A percentile compares a stretch with the other conserved stretches of the same genome.
Evolutionary conservation across 2,329 filamentous ascomycete genomes (phyloP).

Genomic region (Emergomyces orientalis): DNA sequence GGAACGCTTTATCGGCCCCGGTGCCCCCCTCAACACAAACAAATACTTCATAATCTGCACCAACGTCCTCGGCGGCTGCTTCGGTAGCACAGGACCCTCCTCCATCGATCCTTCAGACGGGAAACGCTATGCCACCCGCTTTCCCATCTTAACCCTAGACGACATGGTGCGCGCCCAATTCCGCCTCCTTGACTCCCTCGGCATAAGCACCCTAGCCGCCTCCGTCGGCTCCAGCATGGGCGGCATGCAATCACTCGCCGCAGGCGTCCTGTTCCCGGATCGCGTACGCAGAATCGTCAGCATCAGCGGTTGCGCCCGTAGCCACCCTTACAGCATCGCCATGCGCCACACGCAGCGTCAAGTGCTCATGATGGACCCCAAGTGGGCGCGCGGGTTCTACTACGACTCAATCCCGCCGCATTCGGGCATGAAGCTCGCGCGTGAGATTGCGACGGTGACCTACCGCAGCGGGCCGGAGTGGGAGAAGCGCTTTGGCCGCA

Average conservation of each 20-base stretch:
- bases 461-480: conserved; percentile 95
- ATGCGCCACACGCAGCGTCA: conserved; percentile 97
- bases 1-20: conserved; percentile 95
- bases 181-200: conserved; percentile 68
- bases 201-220: conserved; percentile 71
- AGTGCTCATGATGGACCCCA: conserved; percentile 97
- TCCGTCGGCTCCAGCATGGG: conserved; percentile 97
- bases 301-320: conserved; percentile 87
- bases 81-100: conserved; percentile 84
- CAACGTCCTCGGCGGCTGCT: conserved; percentile 92
- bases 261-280: conserved; percentile 72
- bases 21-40: conserved; percentile 73
- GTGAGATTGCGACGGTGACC: conserved; percentile 95
- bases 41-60: conserved; percentile 93
- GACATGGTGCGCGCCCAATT: conserved; percentile 98
- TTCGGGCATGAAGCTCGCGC: conserved; percentile 92
- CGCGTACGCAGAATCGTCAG: conserved; percentile 74
- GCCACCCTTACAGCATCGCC: conserved; percentile 94
- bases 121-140: conserved; percentile 81
- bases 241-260: conserved; percentile 91
- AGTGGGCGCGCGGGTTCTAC: conserved; percentile 94
- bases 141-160: conserved; percentile 89
- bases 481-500: conserved; percentile 86
- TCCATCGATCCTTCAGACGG: conserved; percentile 83
- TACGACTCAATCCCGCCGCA: conserved; percentile 83